Percentiles rank a stretch among this genome's conserved stretches.
phyloP scores from a whole-genome alignment of 2,329 filamentous ascomycete genomes.

The Aciculosporium take region DNA sequence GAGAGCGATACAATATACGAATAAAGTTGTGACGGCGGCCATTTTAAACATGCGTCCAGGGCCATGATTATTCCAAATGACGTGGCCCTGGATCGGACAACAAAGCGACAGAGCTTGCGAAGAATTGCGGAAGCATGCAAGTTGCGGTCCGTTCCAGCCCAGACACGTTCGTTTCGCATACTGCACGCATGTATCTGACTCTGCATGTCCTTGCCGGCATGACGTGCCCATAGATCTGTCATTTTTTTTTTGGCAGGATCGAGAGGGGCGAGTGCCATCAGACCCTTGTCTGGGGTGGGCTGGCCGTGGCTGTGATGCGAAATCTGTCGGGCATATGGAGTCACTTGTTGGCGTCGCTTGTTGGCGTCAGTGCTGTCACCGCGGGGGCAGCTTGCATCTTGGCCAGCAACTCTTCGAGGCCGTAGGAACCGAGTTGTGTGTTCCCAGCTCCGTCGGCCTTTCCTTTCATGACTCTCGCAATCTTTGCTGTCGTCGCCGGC shows the following conservation, averaged over 20 bases:
- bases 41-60: not conserved
- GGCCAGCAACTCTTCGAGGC: too few relatives aligned
- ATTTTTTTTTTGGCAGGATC: not conserved
- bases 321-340: conserved; percentile 5
- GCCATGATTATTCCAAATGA: not conserved
- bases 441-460: too few relatives aligned
- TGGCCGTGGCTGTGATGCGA: conserved; percentile 3
- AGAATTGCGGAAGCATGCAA: not conserved
- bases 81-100: not conserved
- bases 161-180: too few relatives aligned
- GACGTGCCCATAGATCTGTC: too few relatives aligned
- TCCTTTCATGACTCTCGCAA: too few relatives aligned
- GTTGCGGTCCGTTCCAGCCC: not conserved
- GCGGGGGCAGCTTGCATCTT: too few relatives aligned
- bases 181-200: not conserved
- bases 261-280: not conserved
- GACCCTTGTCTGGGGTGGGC: not conserved
- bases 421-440: too few relatives aligned
- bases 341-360: too few relatives aligned
- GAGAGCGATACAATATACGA: not conserved
- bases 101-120: not conserved
- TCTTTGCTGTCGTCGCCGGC: too few relatives aligned
- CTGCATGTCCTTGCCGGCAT: too few relatives aligned
- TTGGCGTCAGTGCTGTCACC: too few relatives aligned
- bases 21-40: not conserved